Conservation (phyloP, 1,284 basidiomycete genomes). For the Sporisorium exsertum region DNA sequence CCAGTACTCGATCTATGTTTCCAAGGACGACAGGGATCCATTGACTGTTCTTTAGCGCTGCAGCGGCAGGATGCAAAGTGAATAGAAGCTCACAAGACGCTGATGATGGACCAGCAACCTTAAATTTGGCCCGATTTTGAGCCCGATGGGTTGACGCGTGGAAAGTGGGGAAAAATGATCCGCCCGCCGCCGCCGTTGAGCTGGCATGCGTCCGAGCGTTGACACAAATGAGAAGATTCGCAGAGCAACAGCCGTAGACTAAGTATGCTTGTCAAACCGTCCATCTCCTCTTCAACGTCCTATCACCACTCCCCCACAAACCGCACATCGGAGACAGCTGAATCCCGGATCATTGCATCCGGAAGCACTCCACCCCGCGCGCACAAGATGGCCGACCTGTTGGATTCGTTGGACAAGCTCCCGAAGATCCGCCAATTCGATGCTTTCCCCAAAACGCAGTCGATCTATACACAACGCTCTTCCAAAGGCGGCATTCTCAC, state of each 20-base stretch:
- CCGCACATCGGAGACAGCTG: neutral
- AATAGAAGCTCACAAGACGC: neutral
- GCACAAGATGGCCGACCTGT: constrained; percentile 53
- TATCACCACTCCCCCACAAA: neutral
- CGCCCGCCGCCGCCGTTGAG: neutral
- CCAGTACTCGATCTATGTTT: constrained; percentile 29
- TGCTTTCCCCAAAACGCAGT: constrained; percentile 73
- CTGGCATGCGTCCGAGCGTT: neutral
- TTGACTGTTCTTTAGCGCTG: constrained; percentile 38
- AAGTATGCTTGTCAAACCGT: too few relatives aligned
- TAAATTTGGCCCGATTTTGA: neutral
- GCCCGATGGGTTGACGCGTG: constrained; percentile 19
- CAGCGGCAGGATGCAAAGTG: neutral
- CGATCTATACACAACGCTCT: constrained; percentile 86
- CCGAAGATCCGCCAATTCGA: constrained; percentile 67
- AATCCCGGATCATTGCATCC: neutral
- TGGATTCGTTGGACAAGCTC: constrained; percentile 61
- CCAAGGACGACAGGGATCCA: constrained; percentile 43
- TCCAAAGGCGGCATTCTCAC: constrained; percentile 89
- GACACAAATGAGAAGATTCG: neutral
- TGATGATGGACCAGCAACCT: neutral
- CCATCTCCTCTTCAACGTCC: neutral
- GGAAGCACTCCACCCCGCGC: neutral
- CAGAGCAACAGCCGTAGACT: too few relatives aligned
- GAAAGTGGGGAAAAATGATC: constrained; percentile 13